These are phyloP conservation scores for Crithidia expoeki DNA, from an alignment of 208 protist species.

Conservation along the genomic window DNA sequence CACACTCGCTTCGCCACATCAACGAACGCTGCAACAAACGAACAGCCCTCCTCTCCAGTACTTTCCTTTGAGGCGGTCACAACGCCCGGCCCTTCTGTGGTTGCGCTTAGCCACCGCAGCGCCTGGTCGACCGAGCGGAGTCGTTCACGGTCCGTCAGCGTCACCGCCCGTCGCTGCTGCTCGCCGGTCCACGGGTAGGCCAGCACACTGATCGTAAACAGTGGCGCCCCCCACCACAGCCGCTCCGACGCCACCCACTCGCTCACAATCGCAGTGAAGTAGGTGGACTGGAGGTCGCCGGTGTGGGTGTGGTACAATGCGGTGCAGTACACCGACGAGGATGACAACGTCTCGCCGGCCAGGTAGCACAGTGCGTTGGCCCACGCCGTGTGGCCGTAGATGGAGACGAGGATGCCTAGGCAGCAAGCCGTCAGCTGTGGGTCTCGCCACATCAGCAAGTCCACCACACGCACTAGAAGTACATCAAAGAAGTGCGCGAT, in stretches of 20 bases:
- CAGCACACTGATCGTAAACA: slow-evolving; percentile 13
- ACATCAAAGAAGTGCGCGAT: slow-evolving; percentile 31
- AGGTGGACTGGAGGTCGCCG: background rate
- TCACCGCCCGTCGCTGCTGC: slow-evolving; percentile 16
- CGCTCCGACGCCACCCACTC: background rate
- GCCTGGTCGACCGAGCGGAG: slow-evolving; percentile 12
- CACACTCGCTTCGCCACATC: slow-evolving; percentile 4
- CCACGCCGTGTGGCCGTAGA: slow-evolving; percentile 29
- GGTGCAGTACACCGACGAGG: slow-evolving; percentile 10
- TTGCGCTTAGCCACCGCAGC: slow-evolving; percentile 10
- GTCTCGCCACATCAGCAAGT: slow-evolving; percentile 37
- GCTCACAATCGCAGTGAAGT: background rate
- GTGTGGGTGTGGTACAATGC: background rate
- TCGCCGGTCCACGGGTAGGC: slow-evolving; percentile 27
- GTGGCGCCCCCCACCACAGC: slow-evolving; percentile 21
- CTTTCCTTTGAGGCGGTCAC: background rate
- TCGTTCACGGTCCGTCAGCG: slow-evolving; percentile 11
- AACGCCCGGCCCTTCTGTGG: background rate
- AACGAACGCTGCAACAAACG: background rate
- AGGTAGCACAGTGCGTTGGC: slow-evolving; percentile 21
- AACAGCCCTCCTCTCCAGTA: background rate
- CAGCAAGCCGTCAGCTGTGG: slow-evolving; percentile 38
- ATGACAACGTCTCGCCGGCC: slow-evolving; percentile 1
- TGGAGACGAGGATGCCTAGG: slow-evolving; percentile 20
- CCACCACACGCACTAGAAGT: slow-evolving; percentile 33